Percentiles rank a stretch among this genome's conserved stretches.
Conservation (phyloP, 768 basidiomycete species). For the Tylopilus vinaceipallidus region DNA sequence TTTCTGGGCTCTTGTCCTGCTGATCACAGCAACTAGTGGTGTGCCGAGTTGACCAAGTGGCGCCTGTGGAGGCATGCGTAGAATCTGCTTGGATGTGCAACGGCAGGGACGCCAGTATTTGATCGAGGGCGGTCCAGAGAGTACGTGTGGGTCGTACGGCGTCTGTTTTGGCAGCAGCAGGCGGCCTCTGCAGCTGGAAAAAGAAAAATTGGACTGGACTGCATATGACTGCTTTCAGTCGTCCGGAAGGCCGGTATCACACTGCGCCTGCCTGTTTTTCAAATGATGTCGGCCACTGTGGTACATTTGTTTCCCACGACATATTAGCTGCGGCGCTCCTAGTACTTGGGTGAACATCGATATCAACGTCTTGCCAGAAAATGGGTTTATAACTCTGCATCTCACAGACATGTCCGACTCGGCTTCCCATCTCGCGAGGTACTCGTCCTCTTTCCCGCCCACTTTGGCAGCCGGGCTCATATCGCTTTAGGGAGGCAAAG, state of each 20-base stretch:
- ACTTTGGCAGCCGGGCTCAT: slow-evolving; percentile 6
- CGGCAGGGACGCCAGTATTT: slow-evolving; percentile 1
- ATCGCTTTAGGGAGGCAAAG: slow-evolving; percentile 67
- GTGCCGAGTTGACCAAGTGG: too few relatives aligned
- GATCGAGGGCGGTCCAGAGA: slow-evolving; percentile 1
- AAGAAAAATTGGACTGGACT: slow-evolving; percentile 9
- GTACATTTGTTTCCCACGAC: slow-evolving; percentile 26
- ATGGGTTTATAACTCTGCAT: slow-evolving; percentile 23
- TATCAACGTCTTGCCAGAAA: slow-evolving; percentile 12
- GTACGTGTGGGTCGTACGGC: too few relatives aligned
- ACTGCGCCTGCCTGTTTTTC: neutral
- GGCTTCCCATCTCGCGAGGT: slow-evolving; percentile 39
- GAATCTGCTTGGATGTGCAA: neutral
- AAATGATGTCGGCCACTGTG: too few relatives aligned
- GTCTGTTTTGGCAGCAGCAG: neutral
- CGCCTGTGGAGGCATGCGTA: neutral
- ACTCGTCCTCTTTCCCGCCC: neutral
- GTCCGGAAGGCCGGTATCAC: neutral
- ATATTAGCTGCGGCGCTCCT: slow-evolving; percentile 8
- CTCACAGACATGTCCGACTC: slow-evolving; percentile 39
- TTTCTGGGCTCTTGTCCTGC: neutral
- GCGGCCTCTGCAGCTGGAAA: slow-evolving; percentile 8
- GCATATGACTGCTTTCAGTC: slow-evolving; percentile 6
- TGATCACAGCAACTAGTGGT: neutral
- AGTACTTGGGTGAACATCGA: slow-evolving; percentile 18